Evolutionary conservation across 2,329 filamentous ascomycete species (phyloP).

Genomic region (Cladorrhinum sp.): DNA sequence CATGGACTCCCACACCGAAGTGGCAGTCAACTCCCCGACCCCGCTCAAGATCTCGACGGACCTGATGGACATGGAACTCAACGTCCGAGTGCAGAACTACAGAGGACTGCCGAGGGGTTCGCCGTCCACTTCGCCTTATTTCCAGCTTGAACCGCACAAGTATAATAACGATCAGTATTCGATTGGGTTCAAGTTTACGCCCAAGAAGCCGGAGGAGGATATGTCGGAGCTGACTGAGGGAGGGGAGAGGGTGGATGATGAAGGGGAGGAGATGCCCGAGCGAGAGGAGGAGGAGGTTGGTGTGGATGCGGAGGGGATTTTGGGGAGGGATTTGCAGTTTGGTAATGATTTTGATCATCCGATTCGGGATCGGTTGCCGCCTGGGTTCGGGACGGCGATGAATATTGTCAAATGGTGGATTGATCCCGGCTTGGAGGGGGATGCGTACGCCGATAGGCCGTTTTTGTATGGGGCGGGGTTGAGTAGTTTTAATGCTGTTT

Average conservation of each 20-base stretch:
- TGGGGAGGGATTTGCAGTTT: slow-evolving; percentile 68
- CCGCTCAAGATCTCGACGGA: slow-evolving; percentile 61
- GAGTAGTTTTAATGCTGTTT: slow-evolving; percentile 73
- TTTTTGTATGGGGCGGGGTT: slow-evolving; percentile 82
- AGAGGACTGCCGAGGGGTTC: slow-evolving; percentile 68
- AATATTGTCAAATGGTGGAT: slow-evolving; percentile 86
- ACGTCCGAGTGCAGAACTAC: slow-evolving; percentile 68
- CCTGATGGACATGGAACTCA: slow-evolving; percentile 64
- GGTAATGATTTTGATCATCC: slow-evolving; percentile 95
- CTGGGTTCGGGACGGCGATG: slow-evolving; percentile 81
- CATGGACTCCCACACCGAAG: slow-evolving; percentile 63
- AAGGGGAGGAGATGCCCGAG: slow-evolving; percentile 14
- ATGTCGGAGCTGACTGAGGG: slow-evolving; percentile 4
- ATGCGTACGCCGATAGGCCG: slow-evolving; percentile 81
- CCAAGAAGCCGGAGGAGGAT: slow-evolving; percentile 46
- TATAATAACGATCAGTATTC: slow-evolving; percentile 75
- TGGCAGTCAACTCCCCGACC: slow-evolving; percentile 70
- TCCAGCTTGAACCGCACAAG: slow-evolving; percentile 64
- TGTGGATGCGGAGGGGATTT: no score
- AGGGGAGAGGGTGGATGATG: slow-evolving; percentile 25
- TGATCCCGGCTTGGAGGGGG: slow-evolving; percentile 85
- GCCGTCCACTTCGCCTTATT: slow-evolving; percentile 72
- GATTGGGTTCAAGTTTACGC: slow-evolving; percentile 74
- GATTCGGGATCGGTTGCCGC: slow-evolving; percentile 80
- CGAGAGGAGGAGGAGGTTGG: slow-evolving; percentile 14